These are phyloP conservation scores for Teunomyces barrocoloradensis DNA, from an alignment of 805 yeast species.

Conservation along the genomic window DNA sequence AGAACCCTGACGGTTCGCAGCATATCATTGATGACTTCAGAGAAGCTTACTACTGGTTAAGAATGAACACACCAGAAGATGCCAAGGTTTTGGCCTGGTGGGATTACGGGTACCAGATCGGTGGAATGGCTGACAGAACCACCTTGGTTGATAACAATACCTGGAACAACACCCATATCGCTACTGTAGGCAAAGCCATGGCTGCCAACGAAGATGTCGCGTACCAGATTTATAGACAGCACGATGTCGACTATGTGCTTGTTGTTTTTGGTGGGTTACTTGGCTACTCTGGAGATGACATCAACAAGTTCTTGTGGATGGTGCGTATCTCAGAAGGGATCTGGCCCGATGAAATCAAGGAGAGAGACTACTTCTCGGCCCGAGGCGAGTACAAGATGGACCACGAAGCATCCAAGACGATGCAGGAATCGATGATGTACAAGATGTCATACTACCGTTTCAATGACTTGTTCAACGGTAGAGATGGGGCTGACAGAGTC, in stretches of 20 bases:
- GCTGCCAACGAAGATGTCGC: slow-evolving; percentile 83
- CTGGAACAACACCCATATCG: slow-evolving; percentile 99
- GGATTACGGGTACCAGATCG: slow-evolving; percentile 99
- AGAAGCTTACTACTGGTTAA: slow-evolving; percentile 98
- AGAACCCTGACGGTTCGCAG: slow-evolving; percentile 80
- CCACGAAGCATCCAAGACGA: slow-evolving; percentile 72
- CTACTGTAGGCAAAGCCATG: slow-evolving; percentile 98
- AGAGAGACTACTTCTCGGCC: slow-evolving; percentile 77
- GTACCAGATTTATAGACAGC: slow-evolving; percentile 81
- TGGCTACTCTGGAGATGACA: slow-evolving; percentile 94
- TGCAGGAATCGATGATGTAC: slow-evolving; percentile 90
- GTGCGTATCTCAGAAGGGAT: slow-evolving; percentile 97
- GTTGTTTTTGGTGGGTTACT: slow-evolving; percentile 91
- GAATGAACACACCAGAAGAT: slow-evolving; percentile 97
- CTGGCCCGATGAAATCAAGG: slow-evolving; percentile 98
- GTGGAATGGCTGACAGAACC: slow-evolving; percentile 99
- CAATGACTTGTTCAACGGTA: slow-evolving; percentile 63
- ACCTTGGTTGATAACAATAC: slow-evolving; percentile 98
- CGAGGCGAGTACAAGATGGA: slow-evolving; percentile 90
- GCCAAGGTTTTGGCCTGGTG: slow-evolving; percentile 98
- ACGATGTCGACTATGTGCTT: slow-evolving; percentile 92
- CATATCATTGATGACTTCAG: slow-evolving; percentile 92
- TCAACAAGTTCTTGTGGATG: slow-evolving; percentile 98
- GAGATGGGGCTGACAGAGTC: slow-evolving; percentile 76
- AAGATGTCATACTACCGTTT: slow-evolving; percentile 90